Evolutionary conservation across 768 basidiomycete species (phyloP), one percentile per base, ranked within the genome.

Genomic region (Lentinula sp.): DNA sequence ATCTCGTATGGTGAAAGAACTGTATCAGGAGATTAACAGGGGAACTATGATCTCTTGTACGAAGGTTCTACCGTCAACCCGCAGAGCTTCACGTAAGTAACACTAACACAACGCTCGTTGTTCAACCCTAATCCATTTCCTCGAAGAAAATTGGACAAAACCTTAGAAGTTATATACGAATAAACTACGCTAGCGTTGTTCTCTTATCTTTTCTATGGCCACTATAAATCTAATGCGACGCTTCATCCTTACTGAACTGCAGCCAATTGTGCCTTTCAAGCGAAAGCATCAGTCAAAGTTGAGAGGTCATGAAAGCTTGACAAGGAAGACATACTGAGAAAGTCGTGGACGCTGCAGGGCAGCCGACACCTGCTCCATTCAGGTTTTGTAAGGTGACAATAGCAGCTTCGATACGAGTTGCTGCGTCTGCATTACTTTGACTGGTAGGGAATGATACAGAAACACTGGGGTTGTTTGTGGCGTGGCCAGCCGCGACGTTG

Each of bases 351-450:
- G 80, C 81, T 13, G 82, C 80, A 5, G 88, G 88, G 69, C 87
- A 90, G 13, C 88, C 89, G 5, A 77, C 70, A 42, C 88, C 89
- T 0, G 85, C 77, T 1, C 88, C 89, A 53, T 78, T 75, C 45
- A 91, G 69, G 70, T 91, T 91, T 74, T 91, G 89, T n/a, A 91
- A 74, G 5, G 89, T 86, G 40, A 88, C 79, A 10, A 84, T 67
- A 5, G 83, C 79, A 31, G 87, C 79, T 51, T 82, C 73, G 61
- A 91, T 74, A 35, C 89, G 84, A 0, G 84, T 75, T 49, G 80
- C 70, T 67, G 84, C 76, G 51, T 83, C 82, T 7, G 69, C 71
- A 59, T 75, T 77, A 5, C 81, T 83, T 64, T 77, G 73, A 65
- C 84, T 86, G 1, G 80, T 80, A 2, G 88, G 89, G 79, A 88